Evolutionary conservation across 192 early-diverging fungal species (phyloP), one percentile per base, ranked within the genome.

Genomic region (Backusella westeae): DNA sequence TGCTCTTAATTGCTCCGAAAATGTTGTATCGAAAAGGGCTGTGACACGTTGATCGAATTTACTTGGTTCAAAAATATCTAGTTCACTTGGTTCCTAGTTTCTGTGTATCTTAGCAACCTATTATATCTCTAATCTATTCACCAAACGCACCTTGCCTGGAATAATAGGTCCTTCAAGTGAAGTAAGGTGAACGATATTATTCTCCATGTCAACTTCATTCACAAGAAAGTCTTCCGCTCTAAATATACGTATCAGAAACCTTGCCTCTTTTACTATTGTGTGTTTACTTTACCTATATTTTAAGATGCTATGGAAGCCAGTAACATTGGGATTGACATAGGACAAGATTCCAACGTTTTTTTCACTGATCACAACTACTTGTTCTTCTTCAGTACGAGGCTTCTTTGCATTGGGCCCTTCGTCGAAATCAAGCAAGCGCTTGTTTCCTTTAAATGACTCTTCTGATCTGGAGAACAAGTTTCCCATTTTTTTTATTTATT

Each of bases 181-280:
- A 5, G 83, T 84, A 44, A 99, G 80, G 52, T 90, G 92, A 9
- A 96, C 91, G 2, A 94, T 87, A 29, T 88, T 77, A 21, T 94
- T 94, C 23, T 82, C 72, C 38, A 77, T 70, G 76, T 93, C 92
- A 19, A 99, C 92, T 87, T 99, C 97, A 83, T 96, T 92, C 32
- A 99, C 97, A 39, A 96, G 83, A 83, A 99, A 99, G 80, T 99
- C 97, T 0, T 89, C 83, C 66, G 87, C 92, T 76, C 96, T 93
- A 78, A 34, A 69, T 19, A 32, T 29, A 23, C 35, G 6, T 29
- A 36, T 59, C 17, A 56, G 19, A 34, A 53, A 7, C 36, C n/a
- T 70, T 42, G 35, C 19, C 12, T 12, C 34, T 6, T 59, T 42
- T 21, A 12, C 5, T 41, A 21, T 49, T 21, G 14, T 34, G 23